Conservation (phyloP, 2,329 filamentous ascomycete genomes). For the Cladosporium phlei region DNA sequence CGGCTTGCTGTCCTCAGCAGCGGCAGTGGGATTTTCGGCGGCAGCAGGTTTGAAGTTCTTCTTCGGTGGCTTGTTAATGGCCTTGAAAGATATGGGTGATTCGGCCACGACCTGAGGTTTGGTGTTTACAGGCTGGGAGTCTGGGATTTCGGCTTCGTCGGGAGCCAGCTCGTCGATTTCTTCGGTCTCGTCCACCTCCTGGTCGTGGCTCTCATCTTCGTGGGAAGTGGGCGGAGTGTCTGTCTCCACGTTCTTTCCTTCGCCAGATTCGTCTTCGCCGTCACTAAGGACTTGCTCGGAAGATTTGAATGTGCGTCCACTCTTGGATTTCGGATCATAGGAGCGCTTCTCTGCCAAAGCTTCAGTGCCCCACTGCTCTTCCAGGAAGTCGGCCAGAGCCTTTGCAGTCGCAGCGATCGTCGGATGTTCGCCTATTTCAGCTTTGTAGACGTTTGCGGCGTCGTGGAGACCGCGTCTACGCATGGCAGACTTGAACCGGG, state of each 20-base stretch:
- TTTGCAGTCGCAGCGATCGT: slow-evolving; percentile 9
- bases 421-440: not conserved
- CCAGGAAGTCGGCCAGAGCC: slow-evolving; percentile 20
- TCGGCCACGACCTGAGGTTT: not conserved
- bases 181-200: not conserved
- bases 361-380: slow-evolving; percentile 6
- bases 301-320: slow-evolving; percentile 4
- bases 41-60: not conserved
- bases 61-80: not conserved
- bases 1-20: not conserved
- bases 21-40: not conserved
- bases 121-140: not conserved
- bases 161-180: not conserved
- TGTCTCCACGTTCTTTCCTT: not conserved
- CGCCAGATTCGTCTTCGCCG: not conserved
- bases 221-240: not conserved
- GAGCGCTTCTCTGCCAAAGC: slow-evolving; percentile 3
- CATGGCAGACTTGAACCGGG: slow-evolving; percentile 24
- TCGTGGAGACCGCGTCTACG: slow-evolving; percentile 27
- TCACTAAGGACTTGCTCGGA: slow-evolving; percentile 5
- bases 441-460: slow-evolving; percentile 11
- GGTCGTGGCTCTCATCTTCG: not conserved
- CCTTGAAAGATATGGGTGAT: not conserved
- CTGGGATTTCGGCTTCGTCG: not conserved
- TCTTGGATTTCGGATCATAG: not conserved